Percentiles rank a stretch among this genome's conserved stretches.
Conservation (phyloP, 495 filamentous ascomycete species). For the Trichocladium antarcticum region DNA sequence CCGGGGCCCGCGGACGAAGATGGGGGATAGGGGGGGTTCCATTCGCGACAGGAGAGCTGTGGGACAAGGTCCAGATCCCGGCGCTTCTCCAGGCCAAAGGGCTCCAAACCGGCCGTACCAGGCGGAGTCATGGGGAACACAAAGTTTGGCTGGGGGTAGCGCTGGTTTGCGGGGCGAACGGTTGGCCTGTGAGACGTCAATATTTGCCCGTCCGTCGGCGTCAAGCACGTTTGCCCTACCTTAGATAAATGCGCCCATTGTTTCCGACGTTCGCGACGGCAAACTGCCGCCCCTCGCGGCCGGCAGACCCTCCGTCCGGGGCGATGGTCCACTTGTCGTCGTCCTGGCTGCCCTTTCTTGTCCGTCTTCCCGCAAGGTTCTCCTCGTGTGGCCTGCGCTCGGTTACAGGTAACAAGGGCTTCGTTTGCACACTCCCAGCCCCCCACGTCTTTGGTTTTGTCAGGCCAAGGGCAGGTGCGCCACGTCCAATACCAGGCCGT, state of each 20-base stretch:
- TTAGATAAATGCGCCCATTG: conserved; percentile 86
- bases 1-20: conserved; percentile 21
- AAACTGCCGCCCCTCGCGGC: conserved; percentile 64
- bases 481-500: conserved; percentile 5
- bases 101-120: conserved; percentile 44
- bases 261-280: conserved; percentile 89
- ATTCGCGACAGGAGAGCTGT: conserved; percentile 26
- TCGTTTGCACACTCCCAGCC: conserved; percentile 21
- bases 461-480: conserved; percentile 8
- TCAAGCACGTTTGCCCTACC: conserved; percentile 50
- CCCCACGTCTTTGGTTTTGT: conserved; percentile 24
- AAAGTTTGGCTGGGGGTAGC: conserved; percentile 48
- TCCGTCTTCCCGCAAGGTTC: conserved; percentile 17
- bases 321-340: conserved; percentile 39
- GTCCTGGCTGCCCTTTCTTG: conserved; percentile 24
- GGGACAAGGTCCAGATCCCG: conserved; percentile 27
- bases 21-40: conserved; percentile 32
- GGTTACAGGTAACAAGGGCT: conserved; percentile 34
- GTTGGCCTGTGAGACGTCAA: conserved; percentile 42
- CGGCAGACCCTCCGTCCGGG: conserved; percentile 41
- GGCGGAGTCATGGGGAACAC: conserved; percentile 49
- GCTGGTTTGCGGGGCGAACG: conserved; percentile 45
- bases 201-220: no score
- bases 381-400: conserved; percentile 35
- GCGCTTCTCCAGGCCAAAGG: conserved; percentile 29